phyloP scores from a whole-genome alignment of 768 basidiomycete species.

The Suillus placidus region DNA sequence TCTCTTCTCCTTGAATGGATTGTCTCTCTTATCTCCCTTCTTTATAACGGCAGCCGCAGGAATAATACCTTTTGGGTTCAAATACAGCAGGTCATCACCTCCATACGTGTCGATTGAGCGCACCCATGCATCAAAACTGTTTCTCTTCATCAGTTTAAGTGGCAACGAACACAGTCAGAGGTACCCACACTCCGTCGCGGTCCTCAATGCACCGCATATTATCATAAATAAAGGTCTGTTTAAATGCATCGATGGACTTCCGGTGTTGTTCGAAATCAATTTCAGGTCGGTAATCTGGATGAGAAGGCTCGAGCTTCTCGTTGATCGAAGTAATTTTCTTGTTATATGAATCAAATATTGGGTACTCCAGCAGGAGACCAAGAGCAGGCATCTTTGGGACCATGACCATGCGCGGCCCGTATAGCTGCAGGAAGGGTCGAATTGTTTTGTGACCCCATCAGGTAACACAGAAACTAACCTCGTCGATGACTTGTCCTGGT shows the following conservation, averaged over 20 bases:
- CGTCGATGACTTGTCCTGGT: constrained; percentile 72
- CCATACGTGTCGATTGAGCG: constrained; percentile 72
- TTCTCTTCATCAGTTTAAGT: constrained; percentile 3
- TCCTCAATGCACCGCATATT: constrained; percentile 87
- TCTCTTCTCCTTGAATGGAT: constrained; percentile 70
- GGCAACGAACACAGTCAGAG: neutral
- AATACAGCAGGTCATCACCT: constrained; percentile 76
- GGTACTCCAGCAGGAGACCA: constrained; percentile 88
- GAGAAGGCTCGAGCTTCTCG: constrained; percentile 51
- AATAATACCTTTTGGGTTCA: constrained; percentile 78
- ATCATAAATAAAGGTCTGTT: constrained; percentile 82
- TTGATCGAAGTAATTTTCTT: constrained; percentile 47
- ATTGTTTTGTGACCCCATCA: neutral
- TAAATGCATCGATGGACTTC: constrained; percentile 79
- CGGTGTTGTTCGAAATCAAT: constrained; percentile 73
- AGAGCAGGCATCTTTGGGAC: constrained; percentile 96
- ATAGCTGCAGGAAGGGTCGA: constrained; percentile 53
- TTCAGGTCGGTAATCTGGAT: constrained; percentile 66
- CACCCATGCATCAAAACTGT: constrained; percentile 85
- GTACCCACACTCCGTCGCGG: constrained; percentile 69
- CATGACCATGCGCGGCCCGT: constrained; percentile 73
- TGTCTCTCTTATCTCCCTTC: constrained; percentile 55
- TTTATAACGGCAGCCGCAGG: constrained; percentile 70
- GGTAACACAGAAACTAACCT: constrained; percentile 44
- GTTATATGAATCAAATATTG: constrained; percentile 81